Percentiles rank a stretch among this genome's conserved stretches.
phyloP scores from a whole-genome alignment of 2,329 filamentous ascomycete species.

The Setomelanomma holmii region DNA sequence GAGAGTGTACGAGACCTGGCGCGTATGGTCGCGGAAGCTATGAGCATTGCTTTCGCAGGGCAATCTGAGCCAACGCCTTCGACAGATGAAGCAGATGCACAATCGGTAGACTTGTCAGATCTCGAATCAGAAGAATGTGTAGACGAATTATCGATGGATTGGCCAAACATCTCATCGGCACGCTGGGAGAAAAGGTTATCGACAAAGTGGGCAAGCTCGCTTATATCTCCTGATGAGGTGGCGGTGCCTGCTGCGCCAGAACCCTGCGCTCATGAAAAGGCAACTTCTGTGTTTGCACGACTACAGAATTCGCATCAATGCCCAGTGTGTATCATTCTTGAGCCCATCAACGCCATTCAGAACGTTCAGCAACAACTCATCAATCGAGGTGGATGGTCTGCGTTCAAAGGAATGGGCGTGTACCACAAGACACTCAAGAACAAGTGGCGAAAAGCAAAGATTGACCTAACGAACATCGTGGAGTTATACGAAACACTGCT shows the following conservation, averaged over 20 bases:
- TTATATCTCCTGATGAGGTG: too few species aligned
- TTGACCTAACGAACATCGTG: slow-evolving; percentile 10
- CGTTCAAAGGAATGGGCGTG: neutral
- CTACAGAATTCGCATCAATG: neutral
- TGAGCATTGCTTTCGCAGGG: neutral
- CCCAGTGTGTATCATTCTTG: slow-evolving; percentile 10
- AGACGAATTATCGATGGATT: too few species aligned
- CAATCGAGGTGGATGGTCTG: slow-evolving; percentile 9
- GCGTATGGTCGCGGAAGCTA: neutral
- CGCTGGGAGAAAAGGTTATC: too few species aligned
- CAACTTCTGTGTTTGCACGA: neutral
- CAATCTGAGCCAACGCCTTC: neutral
- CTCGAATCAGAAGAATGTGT: too few species aligned
- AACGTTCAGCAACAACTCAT: slow-evolving; percentile 3
- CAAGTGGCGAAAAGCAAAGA: slow-evolving; percentile 13
- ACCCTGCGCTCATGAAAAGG: too few species aligned
- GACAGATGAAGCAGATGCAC: neutral
- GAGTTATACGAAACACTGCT: slow-evolving; percentile 7
- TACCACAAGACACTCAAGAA: slow-evolving; percentile 3
- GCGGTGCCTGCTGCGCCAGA: too few species aligned
- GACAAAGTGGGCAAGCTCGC: too few species aligned
- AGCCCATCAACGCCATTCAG: neutral
- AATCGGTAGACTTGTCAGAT: neutral
- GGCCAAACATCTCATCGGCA: too few species aligned
- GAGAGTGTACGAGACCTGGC: neutral